phyloP scores from a whole-genome alignment of 176 grass and related monocot genomes.

The Oryza coarctata region DNA sequence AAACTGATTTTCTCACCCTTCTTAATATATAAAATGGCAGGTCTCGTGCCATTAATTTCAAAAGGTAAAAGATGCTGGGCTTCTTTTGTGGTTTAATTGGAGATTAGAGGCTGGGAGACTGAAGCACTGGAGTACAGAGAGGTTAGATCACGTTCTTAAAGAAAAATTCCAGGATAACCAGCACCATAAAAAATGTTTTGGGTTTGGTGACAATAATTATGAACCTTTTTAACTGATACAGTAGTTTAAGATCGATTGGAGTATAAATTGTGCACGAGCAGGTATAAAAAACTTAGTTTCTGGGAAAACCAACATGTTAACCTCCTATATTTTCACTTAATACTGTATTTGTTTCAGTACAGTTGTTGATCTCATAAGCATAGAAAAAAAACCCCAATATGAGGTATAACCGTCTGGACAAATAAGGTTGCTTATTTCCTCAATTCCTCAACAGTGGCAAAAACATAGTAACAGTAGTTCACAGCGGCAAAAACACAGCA shows the following conservation, averaged over 20 bases:
- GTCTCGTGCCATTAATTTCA: no score
- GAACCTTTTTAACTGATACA: no score
- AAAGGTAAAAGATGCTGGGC: no score
- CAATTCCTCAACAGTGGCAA: background rate
- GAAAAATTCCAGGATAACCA: background rate
- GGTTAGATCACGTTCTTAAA: background rate
- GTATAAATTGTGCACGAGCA: background rate
- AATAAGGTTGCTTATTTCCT: slow-evolving; percentile 12
- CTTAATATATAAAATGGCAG: no score
- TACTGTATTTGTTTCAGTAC: slow-evolving; percentile 3
- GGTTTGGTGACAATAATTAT: background rate
- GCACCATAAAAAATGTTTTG: background rate
- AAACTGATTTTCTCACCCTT: no score
- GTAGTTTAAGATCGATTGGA: no score
- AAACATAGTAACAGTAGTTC: slow-evolving; percentile 14
- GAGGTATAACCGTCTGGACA: background rate
- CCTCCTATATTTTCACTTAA: background rate
- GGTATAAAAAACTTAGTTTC: background rate
- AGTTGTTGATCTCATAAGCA: background rate
- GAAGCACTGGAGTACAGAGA: background rate
- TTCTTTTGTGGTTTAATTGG: background rate
- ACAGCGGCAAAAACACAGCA: no score
- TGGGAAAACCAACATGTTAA: background rate
- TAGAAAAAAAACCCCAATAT: background rate
- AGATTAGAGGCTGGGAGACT: background rate